Base-by-base conservation (phyloP, 148 eudicot species). In the Nepenthes mirabilis region DNA sequence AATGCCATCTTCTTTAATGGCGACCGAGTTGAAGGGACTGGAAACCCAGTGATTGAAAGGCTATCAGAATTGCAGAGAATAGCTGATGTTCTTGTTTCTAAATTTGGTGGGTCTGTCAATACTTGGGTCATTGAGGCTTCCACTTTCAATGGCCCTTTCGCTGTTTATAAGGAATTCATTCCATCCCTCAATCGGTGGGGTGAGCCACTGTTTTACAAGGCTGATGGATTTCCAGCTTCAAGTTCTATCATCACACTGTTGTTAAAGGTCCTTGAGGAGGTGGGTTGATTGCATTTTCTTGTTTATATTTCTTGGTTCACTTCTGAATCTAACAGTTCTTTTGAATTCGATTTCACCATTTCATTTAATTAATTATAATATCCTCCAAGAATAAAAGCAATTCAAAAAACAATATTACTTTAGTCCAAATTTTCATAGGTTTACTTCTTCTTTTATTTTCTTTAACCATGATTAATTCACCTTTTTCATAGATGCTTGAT, bases 111-210 rank as follows among this genome's bases (percentile, higher is more conserved):
- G 51, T 69, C 81, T 56, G 52, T 78, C 47, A 91, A 91, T 77
- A 83, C 83, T 59, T 91, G 84, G 82, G 94, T 85, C 72, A 75
- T 91, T 40, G 93, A 85, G 76, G 90, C 97, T 70, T 72, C 93
- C 33, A 71, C 86, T 65, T 91, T 83, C 60, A 87, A 74, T 68
- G 97, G 93, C 37, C 93, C 95, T 55, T 91, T 87, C 69, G 93
- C 97, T 65, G 76, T 83, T 35, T 88, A 85, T 65, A 79, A 75
- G 61, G 88, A 85, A 55, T 82, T 87, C 32, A 69, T 84, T 47
- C 84, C 83, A 9, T 76, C 80, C 37, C 64, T 88, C 52, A 85
- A 82, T 66, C 63, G 67, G 45, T 40, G 61, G 75, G 96, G 97
- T 6, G 97, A 88, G 65, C 97, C 97, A n/a, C 69, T 79, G 62